Conservation (phyloP, 805 yeast genomes). For the Yamadazyma sp. region DNA sequence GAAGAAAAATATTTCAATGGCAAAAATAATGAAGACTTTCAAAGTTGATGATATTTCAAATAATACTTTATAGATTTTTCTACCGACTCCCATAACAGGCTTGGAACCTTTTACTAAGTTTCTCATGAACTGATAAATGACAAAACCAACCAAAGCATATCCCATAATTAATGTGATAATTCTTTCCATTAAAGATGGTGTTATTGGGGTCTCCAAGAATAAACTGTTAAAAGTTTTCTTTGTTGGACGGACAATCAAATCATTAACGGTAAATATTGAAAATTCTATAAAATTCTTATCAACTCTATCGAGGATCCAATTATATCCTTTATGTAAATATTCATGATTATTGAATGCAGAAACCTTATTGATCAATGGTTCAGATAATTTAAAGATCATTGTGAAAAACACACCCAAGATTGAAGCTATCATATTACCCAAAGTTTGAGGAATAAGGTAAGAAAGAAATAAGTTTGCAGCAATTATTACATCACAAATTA, state of each 20-base stretch:
- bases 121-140: slow-evolving; percentile 27
- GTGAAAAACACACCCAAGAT: neutral
- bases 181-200: slow-evolving; percentile 37
- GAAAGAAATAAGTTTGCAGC: slow-evolving; percentile 38
- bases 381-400: neutral
- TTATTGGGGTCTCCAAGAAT: slow-evolving; percentile 11
- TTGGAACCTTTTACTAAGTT: slow-evolving; percentile 27
- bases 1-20: slow-evolving; percentile 77
- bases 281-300: slow-evolving; percentile 14
- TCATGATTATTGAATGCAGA: neutral
- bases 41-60: slow-evolving; percentile 58
- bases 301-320: neutral
- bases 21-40: slow-evolving; percentile 73
- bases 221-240: slow-evolving; percentile 15
- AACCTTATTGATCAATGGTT: neutral
- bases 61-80: slow-evolving; percentile 50
- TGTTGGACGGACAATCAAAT: slow-evolving; percentile 19
- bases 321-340: neutral
- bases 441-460: slow-evolving; percentile 46
- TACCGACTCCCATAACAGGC: slow-evolving; percentile 49
- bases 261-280: slow-evolving; percentile 11
- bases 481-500: slow-evolving; percentile 28
- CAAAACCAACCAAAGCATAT: slow-evolving; percentile 24
- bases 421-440: slow-evolving; percentile 30
- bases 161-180: slow-evolving; percentile 32